Evolutionary conservation across 192 early-diverging fungal genomes (phyloP), one percentile per base, ranked within the genome.

Genomic region (Coemansia sp.): DNA sequence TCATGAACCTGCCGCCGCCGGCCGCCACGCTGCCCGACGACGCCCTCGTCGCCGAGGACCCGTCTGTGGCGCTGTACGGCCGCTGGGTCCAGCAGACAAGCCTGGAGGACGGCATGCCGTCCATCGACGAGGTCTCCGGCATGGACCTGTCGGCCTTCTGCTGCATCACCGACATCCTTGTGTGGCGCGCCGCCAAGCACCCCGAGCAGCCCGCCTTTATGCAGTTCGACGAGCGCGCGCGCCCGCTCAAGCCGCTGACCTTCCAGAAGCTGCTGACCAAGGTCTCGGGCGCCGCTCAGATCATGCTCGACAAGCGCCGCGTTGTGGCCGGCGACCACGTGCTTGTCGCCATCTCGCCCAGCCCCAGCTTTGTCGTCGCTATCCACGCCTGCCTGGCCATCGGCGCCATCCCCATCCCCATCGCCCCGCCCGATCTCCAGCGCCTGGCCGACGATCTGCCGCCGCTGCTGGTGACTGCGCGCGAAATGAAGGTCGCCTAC

Each of bases 301-400:
- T 84, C 34, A 75, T 94, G 25, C 54, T 71, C 11, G 75, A 82
- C 25, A 88, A 88, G 72, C 79, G 84, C 25, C 79, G 86, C 0
- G 71, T 88, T 19, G 79, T 74, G 27, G 59, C 86, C 0, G 83
- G 83, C 7, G 83, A 84, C 30, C 82, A 84, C 36, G 85, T 87
- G 7, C 62, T 93, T 6, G 65, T 93, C 23, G 66, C 90, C 3
- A 84, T 88, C 36, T 71, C 89, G 11, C 87, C 83, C 47, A 83
- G 89, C n/a, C 57, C 88, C 17, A 91, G 92, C 55, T 87, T 87
- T 69, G 73, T 90, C 3, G 68, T 82, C 10, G 82, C 87, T 1
- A 58, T 94, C 9, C 88, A 90, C 70, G 91, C 93, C 23, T 94
- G 93, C 69, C 76, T 93, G 62, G 82, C 87, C n/a, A 78, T 91